Evolutionary conservation across 2,329 filamentous ascomycete species (phyloP).

Genomic region (Fusarium miscanthi): DNA sequence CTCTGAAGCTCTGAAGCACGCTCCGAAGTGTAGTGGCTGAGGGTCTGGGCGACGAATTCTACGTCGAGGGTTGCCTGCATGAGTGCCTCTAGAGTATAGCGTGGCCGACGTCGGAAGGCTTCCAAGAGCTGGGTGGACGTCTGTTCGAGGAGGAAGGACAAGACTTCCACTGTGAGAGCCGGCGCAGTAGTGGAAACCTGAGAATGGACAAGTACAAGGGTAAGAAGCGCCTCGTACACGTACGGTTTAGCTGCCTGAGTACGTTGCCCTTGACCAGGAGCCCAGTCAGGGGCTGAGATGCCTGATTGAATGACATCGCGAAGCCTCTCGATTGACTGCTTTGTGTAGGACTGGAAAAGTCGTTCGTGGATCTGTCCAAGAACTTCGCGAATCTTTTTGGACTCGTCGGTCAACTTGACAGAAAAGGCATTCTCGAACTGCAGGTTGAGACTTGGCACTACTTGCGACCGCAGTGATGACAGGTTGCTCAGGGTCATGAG

Average conservation of each 20-base stretch:
- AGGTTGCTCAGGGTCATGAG: slow-evolving; percentile 94
- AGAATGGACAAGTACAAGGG: slow-evolving; percentile 89
- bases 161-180: slow-evolving; percentile 80
- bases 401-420: slow-evolving; percentile 93
- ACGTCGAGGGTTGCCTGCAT: slow-evolving; percentile 99
- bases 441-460: slow-evolving; percentile 88
- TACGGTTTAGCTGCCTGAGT: slow-evolving; percentile 86
- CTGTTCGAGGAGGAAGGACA: slow-evolving; percentile 88
- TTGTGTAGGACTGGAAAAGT: slow-evolving; percentile 92
- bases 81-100: slow-evolving; percentile 81
- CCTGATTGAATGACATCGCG: slow-evolving; percentile 77
- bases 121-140: slow-evolving; percentile 82
- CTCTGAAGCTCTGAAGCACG: slow-evolving; percentile 83
- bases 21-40: slow-evolving; percentile 89
- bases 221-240: slow-evolving; percentile 86
- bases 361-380: slow-evolving; percentile 89
- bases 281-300: slow-evolving; percentile 78
- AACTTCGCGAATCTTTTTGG: slow-evolving; percentile 90
- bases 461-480: slow-evolving; percentile 80
- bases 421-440: slow-evolving; percentile 95
- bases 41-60: slow-evolving; percentile 94
- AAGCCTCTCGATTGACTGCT: slow-evolving; percentile 76
- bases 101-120: slow-evolving; percentile 75
- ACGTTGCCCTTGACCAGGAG: slow-evolving; percentile 64
- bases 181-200: slow-evolving; percentile 85